Conservation (phyloP, 2,329 filamentous ascomycete genomes). For the Thielaviopsis ethacetica region DNA sequence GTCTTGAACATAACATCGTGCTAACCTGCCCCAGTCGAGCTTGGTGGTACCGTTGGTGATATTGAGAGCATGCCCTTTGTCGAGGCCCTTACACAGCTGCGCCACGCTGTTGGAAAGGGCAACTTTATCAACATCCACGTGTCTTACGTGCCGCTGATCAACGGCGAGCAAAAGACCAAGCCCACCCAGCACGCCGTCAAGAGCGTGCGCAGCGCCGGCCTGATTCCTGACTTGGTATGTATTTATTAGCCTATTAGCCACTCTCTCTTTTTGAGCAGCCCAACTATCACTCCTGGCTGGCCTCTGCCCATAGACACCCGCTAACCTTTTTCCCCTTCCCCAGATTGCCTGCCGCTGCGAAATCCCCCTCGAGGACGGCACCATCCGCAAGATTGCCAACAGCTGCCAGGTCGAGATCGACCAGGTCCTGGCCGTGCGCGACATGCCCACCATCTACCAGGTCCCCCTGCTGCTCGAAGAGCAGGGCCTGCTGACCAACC, state of each 20-base stretch:
- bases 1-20: background rate
- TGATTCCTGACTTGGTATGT: slow-evolving; percentile 51
- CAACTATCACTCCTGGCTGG: background rate
- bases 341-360: slow-evolving; percentile 89
- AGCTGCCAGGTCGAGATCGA: slow-evolving; percentile 75
- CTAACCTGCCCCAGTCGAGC: slow-evolving; percentile 16
- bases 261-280: too few species aligned
- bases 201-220: slow-evolving; percentile 64
- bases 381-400: slow-evolving; percentile 73
- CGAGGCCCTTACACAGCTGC: slow-evolving; percentile 68
- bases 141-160: slow-evolving; percentile 58
- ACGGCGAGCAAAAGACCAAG: slow-evolving; percentile 82
- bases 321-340: background rate
- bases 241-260: background rate
- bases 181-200: slow-evolving; percentile 86
- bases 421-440: slow-evolving; percentile 77
- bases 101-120: slow-evolving; percentile 51
- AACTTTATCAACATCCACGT: slow-evolving; percentile 87
- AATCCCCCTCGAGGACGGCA: slow-evolving; percentile 51
- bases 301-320: background rate
- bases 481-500: slow-evolving; percentile 55
- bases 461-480: slow-evolving; percentile 82
- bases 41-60: slow-evolving; percentile 52
- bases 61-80: slow-evolving; percentile 81
- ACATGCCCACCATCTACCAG: slow-evolving; percentile 84